Percentiles rank a stretch among this genome's conserved stretches.
Evolutionary conservation across 2,329 filamentous ascomycete genomes (phyloP).

Genomic region (Arthrobotrys iridis): DNA sequence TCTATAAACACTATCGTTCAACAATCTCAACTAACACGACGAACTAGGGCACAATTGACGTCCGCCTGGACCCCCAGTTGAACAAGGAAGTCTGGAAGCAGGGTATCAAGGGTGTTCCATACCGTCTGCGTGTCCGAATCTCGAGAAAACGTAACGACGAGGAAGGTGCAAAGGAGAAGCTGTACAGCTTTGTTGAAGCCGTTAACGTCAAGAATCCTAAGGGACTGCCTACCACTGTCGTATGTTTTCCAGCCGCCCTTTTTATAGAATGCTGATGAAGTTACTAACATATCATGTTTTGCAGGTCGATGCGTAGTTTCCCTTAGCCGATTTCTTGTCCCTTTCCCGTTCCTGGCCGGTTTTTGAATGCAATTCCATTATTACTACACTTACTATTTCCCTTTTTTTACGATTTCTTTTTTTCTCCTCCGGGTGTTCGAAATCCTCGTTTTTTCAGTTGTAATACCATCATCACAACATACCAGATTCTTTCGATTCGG

Average conservation of each 20-base stretch:
- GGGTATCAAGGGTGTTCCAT: slow-evolving; percentile 98
- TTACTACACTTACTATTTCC: slow-evolving; percentile 22
- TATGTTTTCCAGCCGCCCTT: slow-evolving; percentile 62
- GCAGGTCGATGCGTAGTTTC: slow-evolving; percentile 49
- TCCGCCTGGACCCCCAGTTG: slow-evolving; percentile 96
- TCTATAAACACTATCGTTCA: background rate
- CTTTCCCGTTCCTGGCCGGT: slow-evolving; percentile 46
- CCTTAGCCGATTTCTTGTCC: slow-evolving; percentile 21
- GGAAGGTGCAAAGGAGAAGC: slow-evolving; percentile 99
- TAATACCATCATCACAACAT: slow-evolving; percentile 44
- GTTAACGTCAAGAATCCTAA: slow-evolving; percentile 99
- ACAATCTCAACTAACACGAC: slow-evolving; percentile 39
- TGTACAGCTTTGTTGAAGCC: slow-evolving; percentile 99
- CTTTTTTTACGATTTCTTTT: slow-evolving; percentile 33
- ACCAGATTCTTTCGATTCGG: slow-evolving; percentile 43
- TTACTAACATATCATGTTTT: background rate
- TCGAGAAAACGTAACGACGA: slow-evolving; percentile 99
- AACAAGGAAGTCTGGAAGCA: slow-evolving; percentile 99
- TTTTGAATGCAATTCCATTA: slow-evolving; percentile 48
- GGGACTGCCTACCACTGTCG: slow-evolving; percentile 91
- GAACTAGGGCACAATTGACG: slow-evolving; percentile 87
- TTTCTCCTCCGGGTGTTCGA: slow-evolving; percentile 29
- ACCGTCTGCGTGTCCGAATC: slow-evolving; percentile 96
- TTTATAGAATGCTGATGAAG: background rate
- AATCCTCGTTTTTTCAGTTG: slow-evolving; percentile 20